Base-by-base conservation (phyloP, 2,329 filamentous ascomycete genomes). In the Fusarium sp. region DNA sequence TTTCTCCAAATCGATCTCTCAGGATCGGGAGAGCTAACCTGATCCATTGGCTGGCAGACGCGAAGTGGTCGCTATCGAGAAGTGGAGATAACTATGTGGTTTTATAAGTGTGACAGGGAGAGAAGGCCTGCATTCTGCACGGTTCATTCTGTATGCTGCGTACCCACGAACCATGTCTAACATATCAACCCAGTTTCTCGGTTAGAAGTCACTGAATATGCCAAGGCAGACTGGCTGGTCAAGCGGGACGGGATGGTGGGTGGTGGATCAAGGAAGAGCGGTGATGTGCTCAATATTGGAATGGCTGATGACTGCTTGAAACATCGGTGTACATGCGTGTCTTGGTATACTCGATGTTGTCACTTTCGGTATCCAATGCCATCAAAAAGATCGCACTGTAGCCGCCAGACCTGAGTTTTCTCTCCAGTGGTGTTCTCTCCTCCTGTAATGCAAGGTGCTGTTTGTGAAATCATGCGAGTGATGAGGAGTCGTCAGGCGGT, bases 251-350 rank as follows among this genome's bases (percentile, higher is more conserved):
- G 48, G 66, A 72, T 66, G 56, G 55, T 63, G 51, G 66, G 56
- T 70, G 62, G 70, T 73, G 63, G 28, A n/a, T 45, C 41, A 39
- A 70, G 35, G 24, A 55, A 63, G 32, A 36, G 39, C 60, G 39
- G 41, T 36, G 35, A 47, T 69, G 65, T 38, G 35, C 20, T 66
- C 30, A n/a, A 57, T 48, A 53, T 66, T 65, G 35, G 22, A 48
- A 53, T 50, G 50, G 55, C 48, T 69, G 56, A 48, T 54, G 54
- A 42, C 39, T 74, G 38, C 38, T 67, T 50, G 57, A 75, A 75
- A 74, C 62, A 69, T 75, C 73, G 73, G 72, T 75, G 73, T 75
- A 70, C 69, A 69, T 75, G 36, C 59, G 60, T 61, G 54, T 63
- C 58, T 75, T 62, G 59, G 55, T 59, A 63, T 60, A 48, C 59